Evolutionary conservation across 2,329 filamentous ascomycete genomes (phyloP).

Genomic region (Paecilomyces sp.): DNA sequence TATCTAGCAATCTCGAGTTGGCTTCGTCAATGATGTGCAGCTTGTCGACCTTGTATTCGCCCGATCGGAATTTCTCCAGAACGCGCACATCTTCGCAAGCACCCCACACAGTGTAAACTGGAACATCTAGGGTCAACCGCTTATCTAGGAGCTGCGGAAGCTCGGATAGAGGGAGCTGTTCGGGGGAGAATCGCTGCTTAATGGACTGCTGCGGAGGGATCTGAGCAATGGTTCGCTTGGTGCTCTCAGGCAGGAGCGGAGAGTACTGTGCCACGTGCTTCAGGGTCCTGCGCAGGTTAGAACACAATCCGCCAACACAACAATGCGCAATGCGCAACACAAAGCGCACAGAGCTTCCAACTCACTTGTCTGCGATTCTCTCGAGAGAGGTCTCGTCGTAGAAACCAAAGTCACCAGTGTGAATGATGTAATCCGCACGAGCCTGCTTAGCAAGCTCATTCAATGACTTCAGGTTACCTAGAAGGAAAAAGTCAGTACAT

Average conservation of each 20-base stretch:
- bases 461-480: constrained; percentile 89
- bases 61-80: constrained; percentile 91
- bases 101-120: constrained; percentile 98
- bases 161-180: constrained; percentile 85
- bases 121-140: constrained; percentile 84
- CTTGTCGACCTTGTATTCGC: constrained; percentile 96
- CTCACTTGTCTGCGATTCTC: constrained; percentile 95
- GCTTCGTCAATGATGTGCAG: constrained; percentile 98
- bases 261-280: constrained; percentile 99
- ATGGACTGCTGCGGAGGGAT: constrained; percentile 62
- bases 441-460: constrained; percentile 95
- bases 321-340: constrained; percentile 1
- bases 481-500: not conserved
- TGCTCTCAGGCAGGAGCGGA: constrained; percentile 74
- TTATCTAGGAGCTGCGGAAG: constrained; percentile 82
- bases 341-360: constrained; percentile 8
- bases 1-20: constrained; percentile 86
- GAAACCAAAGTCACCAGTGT: constrained; percentile 98
- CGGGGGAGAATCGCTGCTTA: constrained; percentile 74
- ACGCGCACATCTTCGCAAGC: constrained; percentile 98
- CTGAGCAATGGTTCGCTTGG: constrained; percentile 60
- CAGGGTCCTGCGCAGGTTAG: constrained; percentile 59
- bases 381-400: constrained; percentile 95
- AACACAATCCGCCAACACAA: constrained; percentile 6
- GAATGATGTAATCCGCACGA: constrained; percentile 93